Percentiles rank a stretch among this genome's conserved stretches.
Conservation (phyloP, 805 yeast species). For the Alloascoidea hylecoeti region DNA sequence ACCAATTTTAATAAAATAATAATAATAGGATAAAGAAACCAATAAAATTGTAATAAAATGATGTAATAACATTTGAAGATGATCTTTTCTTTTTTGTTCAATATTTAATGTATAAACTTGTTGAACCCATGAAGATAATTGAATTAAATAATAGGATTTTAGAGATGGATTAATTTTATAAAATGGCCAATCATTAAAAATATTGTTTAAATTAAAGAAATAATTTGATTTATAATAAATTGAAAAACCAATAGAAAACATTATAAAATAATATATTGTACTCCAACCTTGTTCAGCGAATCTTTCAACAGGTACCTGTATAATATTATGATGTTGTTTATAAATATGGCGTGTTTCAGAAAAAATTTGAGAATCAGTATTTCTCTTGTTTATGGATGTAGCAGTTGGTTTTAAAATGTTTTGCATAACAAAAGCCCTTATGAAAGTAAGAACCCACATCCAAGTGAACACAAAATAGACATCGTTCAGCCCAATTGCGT, state of each 20-base stretch:
- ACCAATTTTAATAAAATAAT: slow-evolving; percentile 65
- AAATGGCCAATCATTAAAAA: slow-evolving; percentile 70
- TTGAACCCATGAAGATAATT: slow-evolving; percentile 69
- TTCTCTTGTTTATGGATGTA: too few species aligned
- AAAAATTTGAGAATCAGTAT: too few species aligned
- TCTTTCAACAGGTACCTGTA: slow-evolving; percentile 40
- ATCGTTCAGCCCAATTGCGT: slow-evolving; percentile 46
- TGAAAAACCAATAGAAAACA: slow-evolving; percentile 42
- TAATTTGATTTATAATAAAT: slow-evolving; percentile 47
- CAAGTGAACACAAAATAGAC: slow-evolving; percentile 35
- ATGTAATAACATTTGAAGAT: slow-evolving; percentile 76
- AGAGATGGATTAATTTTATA: slow-evolving; percentile 32
- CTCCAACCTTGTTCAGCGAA: slow-evolving; percentile 87
- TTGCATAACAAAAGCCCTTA: slow-evolving; percentile 46
- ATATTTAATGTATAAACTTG: slow-evolving; percentile 65
- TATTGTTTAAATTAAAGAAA: slow-evolving; percentile 37
- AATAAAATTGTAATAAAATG: slow-evolving; percentile 68
- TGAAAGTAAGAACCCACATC: slow-evolving; percentile 39
- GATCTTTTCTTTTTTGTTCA: slow-evolving; percentile 73
- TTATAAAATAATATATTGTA: slow-evolving; percentile 37
- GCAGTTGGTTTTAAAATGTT: slow-evolving; percentile 47
- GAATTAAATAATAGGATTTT: slow-evolving; percentile 59
- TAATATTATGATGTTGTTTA: slow-evolving; percentile 21
- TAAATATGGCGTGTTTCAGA: too few species aligned
- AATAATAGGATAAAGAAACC: slow-evolving; percentile 57